phyloP scores from a whole-genome alignment of 345 rosid species.

The Gossypium stocksii region DNA sequence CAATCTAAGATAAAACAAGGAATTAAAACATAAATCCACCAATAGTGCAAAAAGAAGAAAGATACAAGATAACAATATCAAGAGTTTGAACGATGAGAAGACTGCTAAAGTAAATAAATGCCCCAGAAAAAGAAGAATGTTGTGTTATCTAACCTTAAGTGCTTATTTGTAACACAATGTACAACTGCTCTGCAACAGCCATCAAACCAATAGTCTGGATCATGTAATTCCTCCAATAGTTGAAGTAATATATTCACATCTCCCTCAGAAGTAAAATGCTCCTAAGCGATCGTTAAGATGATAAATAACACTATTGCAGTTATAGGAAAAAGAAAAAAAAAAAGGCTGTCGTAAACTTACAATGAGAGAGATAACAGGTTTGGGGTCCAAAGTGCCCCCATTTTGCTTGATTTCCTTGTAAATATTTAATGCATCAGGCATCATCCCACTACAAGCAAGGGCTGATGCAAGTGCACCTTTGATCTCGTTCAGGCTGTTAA shows the following conservation, averaged over 20 bases:
- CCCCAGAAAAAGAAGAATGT: constrained; percentile 4
- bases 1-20: constrained; percentile 35
- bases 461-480: constrained; percentile 60
- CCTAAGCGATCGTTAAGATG: constrained; percentile 33
- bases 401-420: constrained; percentile 64
- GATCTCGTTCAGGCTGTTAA: constrained; percentile 44
- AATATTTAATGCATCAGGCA: constrained; percentile 55
- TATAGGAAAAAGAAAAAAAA: neutral
- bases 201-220: constrained; percentile 45
- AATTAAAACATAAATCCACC: neutral
- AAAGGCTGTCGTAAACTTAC: constrained; percentile 40
- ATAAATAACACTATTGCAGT: neutral
- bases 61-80: neutral
- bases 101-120: neutral
- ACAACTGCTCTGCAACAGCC: constrained; percentile 61
- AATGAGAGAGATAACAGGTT: constrained; percentile 56
- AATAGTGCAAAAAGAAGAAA: neutral
- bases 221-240: constrained; percentile 57
- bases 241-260: constrained; percentile 43
- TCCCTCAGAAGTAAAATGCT: constrained; percentile 39
- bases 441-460: constrained; percentile 60
- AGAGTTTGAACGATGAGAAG: neutral
- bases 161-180: constrained; percentile 46
- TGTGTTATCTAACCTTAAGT: constrained; percentile 42
- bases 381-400: constrained; percentile 49